Evolutionary conservation across 202 grass and related monocot species (phyloP), one percentile per base, ranked within the genome.

Genomic region (Zizania palustris): DNA sequence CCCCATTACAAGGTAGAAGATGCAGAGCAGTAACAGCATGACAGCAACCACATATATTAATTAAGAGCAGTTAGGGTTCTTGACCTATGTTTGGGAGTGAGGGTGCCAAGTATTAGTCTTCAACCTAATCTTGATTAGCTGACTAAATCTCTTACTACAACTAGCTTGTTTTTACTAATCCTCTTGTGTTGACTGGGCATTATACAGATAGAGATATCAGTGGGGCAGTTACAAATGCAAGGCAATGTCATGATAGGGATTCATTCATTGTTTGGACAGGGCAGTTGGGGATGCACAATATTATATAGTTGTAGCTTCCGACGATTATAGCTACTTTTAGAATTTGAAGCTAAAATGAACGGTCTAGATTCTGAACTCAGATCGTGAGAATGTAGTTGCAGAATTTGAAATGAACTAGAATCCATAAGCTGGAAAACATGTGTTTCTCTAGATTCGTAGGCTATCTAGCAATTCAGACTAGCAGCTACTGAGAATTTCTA

Each of bases 41-140:
- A 16, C 59, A 13, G 39, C 1, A 21, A 22, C 1, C 8, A 22
- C 9, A 54, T 54, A 54, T 15, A 36, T 10, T 37, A 64, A 57
- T 19, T 14, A 15, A 70, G 41, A 53, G 12, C 10, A 71, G 40
- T 4, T 39, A 39, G 53, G 28, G 28, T 28, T 28, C 28, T 28
- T 28, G 28, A 28, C 36, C 36, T 67, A 45, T 50, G 13, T 16
- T 50, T 50, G 13, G 16, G 46, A 50, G 46, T 13, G 42, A 61
- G 21, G 40, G 53, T 33, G 44, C 65, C 45, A 28, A 28, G 28
- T 28, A 28, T 28, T 28, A 28, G 28, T 28, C 28, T 28, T 28
- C 28, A 72, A 59, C 73, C 79, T 77, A 78, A 86, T 71, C 66
- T 49, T 55, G 49, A 51, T 77, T 80, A 37, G 45, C 56, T 42